Evolutionary conservation across 2,329 filamentous ascomycete species (phyloP).

Genomic region (Pezicula neosporulosa): DNA sequence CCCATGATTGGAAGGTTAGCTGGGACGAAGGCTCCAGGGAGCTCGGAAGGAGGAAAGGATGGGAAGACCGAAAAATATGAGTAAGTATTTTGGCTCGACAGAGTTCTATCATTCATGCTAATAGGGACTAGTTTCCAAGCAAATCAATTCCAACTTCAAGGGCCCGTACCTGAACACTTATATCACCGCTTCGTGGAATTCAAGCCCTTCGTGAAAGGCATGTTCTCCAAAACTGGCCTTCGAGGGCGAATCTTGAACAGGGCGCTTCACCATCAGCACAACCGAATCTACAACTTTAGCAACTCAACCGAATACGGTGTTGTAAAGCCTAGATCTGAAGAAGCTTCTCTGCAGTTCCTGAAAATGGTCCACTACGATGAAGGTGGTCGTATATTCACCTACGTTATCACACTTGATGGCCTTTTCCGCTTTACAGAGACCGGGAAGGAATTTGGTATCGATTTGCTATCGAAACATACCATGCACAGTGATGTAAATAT

Average conservation of each 20-base stretch:
- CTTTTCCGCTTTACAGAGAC: constrained; percentile 91
- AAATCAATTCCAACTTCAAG: constrained; percentile 82
- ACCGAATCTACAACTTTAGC: constrained; percentile 85
- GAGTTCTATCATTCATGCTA: constrained; percentile 3
- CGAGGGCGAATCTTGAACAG: constrained; percentile 78
- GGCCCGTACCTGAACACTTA: constrained; percentile 74
- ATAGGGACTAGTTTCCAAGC: constrained; percentile 72
- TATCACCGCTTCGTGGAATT: constrained; percentile 96
- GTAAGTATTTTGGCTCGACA: constrained; percentile 42
- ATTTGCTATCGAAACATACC: constrained; percentile 89
- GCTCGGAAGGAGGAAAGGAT: constrained; percentile 48
- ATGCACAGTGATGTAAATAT: constrained; percentile 94
- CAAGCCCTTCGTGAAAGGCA: constrained; percentile 80
- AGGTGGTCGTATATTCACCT: constrained; percentile 85
- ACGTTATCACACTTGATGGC: constrained; percentile 84
- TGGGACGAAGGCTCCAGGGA: constrained; percentile 62
- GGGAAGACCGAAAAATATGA: constrained; percentile 68
- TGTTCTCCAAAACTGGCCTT: constrained; percentile 78
- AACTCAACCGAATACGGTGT: constrained; percentile 68
- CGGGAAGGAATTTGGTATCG: constrained; percentile 91
- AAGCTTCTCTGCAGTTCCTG: constrained; percentile 76
- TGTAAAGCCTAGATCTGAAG: constrained; percentile 63
- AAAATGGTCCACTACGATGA: constrained; percentile 84
- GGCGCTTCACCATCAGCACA: constrained; percentile 86
- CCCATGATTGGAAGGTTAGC: constrained; percentile 82